Conservation (phyloP, 73 alveolate genomes). For the Paramecium biaurelia region DNA sequence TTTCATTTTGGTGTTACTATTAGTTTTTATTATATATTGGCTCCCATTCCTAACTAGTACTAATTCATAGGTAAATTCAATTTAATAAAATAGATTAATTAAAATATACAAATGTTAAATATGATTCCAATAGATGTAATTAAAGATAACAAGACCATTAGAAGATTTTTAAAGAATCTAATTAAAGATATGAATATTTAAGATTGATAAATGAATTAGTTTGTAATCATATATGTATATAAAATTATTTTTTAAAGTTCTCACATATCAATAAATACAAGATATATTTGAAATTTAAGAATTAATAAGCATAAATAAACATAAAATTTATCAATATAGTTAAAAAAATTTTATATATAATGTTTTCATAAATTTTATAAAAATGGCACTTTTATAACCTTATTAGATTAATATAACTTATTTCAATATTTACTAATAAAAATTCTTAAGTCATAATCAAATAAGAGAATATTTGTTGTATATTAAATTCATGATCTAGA, state of each 20-base stretch:
- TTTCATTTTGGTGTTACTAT: not conserved
- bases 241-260: not conserved
- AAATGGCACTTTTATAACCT: no score
- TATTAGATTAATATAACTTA: no score
- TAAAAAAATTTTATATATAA: no score
- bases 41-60: not conserved
- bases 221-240: not conserved
- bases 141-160: not conserved
- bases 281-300: no score
- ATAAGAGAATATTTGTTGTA: no score
- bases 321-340: no score
- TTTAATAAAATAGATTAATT: not conserved
- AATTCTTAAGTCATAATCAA: no score
- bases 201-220: not conserved
- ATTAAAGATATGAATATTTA: not conserved
- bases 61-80: not conserved
- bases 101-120: not conserved
- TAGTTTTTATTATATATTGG: not conserved
- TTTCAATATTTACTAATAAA: no score
- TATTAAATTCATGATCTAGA: no score
- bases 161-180: not conserved
- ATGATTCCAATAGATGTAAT: constrained; percentile 5
- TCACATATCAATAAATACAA: no score
- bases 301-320: no score
- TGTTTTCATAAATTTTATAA: no score